Percentiles rank a stretch among this genome's conserved stretches.
Conservation (phyloP, 2,329 filamentous ascomycete species). For the Aspergillus ruber region DNA sequence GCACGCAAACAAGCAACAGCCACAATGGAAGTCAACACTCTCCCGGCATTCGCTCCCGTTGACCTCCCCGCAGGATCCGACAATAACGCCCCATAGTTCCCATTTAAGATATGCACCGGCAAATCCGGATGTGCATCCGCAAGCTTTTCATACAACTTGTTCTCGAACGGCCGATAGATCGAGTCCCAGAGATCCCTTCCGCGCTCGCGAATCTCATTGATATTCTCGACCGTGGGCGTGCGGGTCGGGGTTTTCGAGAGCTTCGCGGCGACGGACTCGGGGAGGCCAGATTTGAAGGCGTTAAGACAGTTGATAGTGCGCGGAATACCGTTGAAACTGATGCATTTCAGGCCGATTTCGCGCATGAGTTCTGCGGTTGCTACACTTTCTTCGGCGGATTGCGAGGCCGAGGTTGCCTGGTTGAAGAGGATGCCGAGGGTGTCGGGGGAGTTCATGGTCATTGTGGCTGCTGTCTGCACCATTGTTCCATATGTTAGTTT, state of each 20-base stretch:
- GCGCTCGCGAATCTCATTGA: conserved; percentile 50
- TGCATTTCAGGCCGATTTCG: conserved; percentile 43
- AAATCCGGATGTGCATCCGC: conserved; percentile 72
- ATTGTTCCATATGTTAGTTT: not conserved
- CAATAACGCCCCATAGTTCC: conserved; percentile 68
- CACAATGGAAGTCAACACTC: conserved; percentile 65
- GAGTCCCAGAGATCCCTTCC: conserved; percentile 66
- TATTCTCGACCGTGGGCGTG: conserved; percentile 44
- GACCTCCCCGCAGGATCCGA: conserved; percentile 54
- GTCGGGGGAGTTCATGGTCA: conserved; percentile 80
- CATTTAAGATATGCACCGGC: conserved; percentile 69
- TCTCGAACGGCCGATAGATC: conserved; percentile 68
- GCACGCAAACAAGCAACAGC: conserved; percentile 69
- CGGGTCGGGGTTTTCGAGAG: conserved; percentile 56
- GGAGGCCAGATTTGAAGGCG: conserved; percentile 60
- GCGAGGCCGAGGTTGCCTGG: conserved; percentile 25
- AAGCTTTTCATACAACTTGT: conserved; percentile 64
- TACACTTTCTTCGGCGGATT: conserved; percentile 19
- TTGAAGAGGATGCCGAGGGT: conserved; percentile 60
- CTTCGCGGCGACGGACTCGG: conserved; percentile 45
- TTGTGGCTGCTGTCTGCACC: conserved; percentile 65
- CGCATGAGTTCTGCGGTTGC: conserved; percentile 36
- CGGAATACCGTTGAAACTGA: conserved; percentile 56
- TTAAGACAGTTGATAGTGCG: conserved; percentile 77
- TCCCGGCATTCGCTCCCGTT: conserved; percentile 53